These are phyloP conservation scores for Centaurea solstitialis DNA, from an alignment of 129 eudicot species.

Conservation along the genomic window DNA sequence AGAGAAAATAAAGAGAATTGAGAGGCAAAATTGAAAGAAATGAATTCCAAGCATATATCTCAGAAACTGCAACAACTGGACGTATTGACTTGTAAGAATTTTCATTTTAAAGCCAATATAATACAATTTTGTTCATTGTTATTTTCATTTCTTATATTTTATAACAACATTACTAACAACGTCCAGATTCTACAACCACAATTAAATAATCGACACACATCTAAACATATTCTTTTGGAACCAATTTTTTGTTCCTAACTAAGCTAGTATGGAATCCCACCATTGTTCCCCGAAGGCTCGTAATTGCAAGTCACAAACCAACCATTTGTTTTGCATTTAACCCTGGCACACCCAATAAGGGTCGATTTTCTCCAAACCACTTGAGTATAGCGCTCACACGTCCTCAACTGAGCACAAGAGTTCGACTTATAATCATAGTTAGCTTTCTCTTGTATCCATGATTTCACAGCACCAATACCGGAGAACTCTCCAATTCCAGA, in stretches of 20 bases:
- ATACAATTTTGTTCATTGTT: background rate
- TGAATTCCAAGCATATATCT: no score
- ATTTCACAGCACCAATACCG: slow-evolving; percentile 43
- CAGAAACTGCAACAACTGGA: background rate
- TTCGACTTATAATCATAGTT: slow-evolving; percentile 42
- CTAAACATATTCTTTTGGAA: background rate
- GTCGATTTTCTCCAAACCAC: slow-evolving; percentile 60
- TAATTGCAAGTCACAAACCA: slow-evolving; percentile 56
- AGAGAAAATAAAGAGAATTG: background rate
- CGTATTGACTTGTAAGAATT: background rate
- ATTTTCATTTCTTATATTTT: background rate
- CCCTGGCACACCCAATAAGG: slow-evolving; percentile 62
- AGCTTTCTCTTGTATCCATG: slow-evolving; percentile 50
- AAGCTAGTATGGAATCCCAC: slow-evolving; percentile 49
- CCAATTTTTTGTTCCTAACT: background rate
- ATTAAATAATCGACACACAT: background rate
- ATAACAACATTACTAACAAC: background rate
- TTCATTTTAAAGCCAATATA: background rate
- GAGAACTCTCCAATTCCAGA: slow-evolving; percentile 37
- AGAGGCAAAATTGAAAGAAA: background rate
- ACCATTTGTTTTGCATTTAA: slow-evolving; percentile 42
- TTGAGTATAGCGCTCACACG: slow-evolving; percentile 73
- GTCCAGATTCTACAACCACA: background rate
- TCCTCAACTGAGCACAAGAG: slow-evolving; percentile 23
- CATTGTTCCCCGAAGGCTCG: slow-evolving; percentile 65